A percentile compares a stretch with the other conserved stretches of the same genome.
phyloP scores from a whole-genome alignment of 1,284 basidiomycete genomes.

The Melampsora americana region DNA sequence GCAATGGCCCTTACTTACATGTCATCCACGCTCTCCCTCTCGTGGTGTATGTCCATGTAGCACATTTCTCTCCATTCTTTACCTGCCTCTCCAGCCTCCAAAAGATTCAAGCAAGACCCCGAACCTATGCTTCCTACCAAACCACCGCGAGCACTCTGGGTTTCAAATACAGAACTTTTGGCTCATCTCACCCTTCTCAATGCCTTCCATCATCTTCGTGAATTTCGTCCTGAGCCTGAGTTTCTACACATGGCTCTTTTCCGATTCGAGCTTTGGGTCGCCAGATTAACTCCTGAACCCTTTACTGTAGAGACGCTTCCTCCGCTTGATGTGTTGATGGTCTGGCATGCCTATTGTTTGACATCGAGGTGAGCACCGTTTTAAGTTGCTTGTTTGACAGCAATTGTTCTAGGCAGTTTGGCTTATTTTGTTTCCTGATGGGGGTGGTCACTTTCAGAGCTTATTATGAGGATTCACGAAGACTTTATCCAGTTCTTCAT shows the following conservation, averaged over 20 bases:
- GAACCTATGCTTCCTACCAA: neutral
- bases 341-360: conserved; percentile 47
- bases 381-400: neutral
- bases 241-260: conserved; percentile 4
- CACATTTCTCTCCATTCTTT: too few species aligned
- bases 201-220: conserved; percentile 1
- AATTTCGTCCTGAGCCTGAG: neutral
- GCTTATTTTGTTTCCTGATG: neutral
- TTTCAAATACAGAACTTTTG: neutral
- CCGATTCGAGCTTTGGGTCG: conserved; percentile 5
- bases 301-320: conserved; percentile 12
- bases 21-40: too few species aligned
- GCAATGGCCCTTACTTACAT: too few species aligned
- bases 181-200: conserved; percentile 9
- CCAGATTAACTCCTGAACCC: neutral
- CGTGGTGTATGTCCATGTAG: too few species aligned
- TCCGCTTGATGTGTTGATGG: conserved; percentile 47
- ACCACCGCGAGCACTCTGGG: neutral
- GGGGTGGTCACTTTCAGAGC: neutral
- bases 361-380: conserved; percentile 37
- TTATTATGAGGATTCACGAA: neutral
- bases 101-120: too few species aligned
- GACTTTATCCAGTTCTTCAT: neutral
- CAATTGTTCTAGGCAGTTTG: conserved; percentile 2
- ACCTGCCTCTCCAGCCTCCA: too few species aligned